A percentile compares a stretch with the other conserved stretches of the same genome.
Conservation (phyloP, 2,329 filamentous ascomycete species). For the Hypoxylon sp. region DNA sequence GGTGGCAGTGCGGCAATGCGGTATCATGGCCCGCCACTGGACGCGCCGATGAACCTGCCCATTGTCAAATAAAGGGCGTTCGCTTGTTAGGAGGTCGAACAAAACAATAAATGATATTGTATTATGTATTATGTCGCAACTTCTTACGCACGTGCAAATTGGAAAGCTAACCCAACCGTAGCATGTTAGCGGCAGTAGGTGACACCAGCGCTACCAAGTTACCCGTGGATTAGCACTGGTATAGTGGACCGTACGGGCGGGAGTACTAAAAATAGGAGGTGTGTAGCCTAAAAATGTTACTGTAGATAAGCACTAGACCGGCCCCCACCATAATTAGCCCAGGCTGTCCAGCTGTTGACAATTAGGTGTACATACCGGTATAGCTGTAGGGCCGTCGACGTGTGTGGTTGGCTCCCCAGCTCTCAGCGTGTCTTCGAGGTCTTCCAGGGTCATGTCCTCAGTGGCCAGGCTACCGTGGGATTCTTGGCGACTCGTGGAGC, state of each 20-base stretch:
- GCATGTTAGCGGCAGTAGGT: no score
- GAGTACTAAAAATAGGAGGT: conserved; percentile 6
- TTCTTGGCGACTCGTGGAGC: conserved; percentile 24
- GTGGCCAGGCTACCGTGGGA: not conserved
- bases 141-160: no score
- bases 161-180: no score
- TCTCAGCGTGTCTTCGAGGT: no score
- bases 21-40: not conserved
- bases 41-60: not conserved
- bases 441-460: no score
- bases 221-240: not conserved
- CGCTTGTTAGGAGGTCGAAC: not conserved
- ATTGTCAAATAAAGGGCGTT: not conserved
- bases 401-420: not conserved
- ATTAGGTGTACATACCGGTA: no score
- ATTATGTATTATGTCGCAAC: no score
- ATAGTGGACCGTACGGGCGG: not conserved
- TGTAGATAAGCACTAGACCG: conserved; percentile 22
- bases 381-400: no score
- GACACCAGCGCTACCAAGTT: not conserved
- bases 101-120: no score
- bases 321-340: conserved; percentile 11
- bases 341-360: not conserved
- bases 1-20: conserved; percentile 22
- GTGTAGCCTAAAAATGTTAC: conserved; percentile 4